phyloP scores from a whole-genome alignment of 148 eudicot genomes.

The Rhododendron griersonianum region DNA sequence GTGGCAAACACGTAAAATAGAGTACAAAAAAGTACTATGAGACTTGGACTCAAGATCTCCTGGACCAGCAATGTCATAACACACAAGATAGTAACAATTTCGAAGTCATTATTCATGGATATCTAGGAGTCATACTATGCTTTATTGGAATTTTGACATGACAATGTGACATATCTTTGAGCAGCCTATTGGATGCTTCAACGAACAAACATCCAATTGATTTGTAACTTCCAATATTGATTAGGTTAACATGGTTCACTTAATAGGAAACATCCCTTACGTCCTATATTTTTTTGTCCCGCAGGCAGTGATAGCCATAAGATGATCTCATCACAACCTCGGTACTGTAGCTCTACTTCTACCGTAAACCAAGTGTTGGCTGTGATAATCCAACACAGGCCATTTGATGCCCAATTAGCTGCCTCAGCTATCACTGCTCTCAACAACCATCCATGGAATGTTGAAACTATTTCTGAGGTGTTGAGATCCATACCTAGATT shows the following conservation, averaged over 20 bases:
- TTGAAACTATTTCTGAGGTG: slow-evolving; percentile 43
- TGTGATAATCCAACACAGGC: slow-evolving; percentile 42
- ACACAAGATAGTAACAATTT: neutral
- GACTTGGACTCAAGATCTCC: neutral
- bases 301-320: neutral
- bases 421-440: slow-evolving; percentile 6
- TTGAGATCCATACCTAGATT: slow-evolving; percentile 53
- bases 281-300: neutral
- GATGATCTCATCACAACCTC: slow-evolving; percentile 31
- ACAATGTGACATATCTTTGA: neutral
- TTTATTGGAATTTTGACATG: neutral
- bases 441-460: slow-evolving; percentile 31
- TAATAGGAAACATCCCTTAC: neutral
- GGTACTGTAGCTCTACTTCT: slow-evolving; percentile 17
- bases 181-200: neutral
- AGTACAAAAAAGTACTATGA: neutral
- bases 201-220: neutral
- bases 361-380: slow-evolving; percentile 46
- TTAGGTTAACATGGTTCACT: neutral
- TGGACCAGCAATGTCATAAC: neutral
- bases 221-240: neutral
- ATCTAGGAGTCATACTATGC: neutral
- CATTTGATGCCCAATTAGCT: slow-evolving; percentile 31
- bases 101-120: neutral
- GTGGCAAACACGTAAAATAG: neutral